Evolutionary conservation across 768 basidiomycete genomes (phyloP).

Genomic region (Amanita muscaria): DNA sequence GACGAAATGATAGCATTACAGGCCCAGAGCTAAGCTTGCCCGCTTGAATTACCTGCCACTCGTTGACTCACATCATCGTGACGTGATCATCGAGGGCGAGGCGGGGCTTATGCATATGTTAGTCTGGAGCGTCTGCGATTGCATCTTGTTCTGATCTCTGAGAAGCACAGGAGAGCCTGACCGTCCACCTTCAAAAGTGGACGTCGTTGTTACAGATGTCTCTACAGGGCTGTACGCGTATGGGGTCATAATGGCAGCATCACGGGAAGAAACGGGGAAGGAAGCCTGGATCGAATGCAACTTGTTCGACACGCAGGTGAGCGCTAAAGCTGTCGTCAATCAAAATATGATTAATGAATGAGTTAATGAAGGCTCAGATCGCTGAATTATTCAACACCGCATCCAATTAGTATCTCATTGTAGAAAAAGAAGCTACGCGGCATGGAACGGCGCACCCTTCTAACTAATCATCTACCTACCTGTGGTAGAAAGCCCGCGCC

Average conservation of each 20-base stretch:
- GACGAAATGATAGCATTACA: too few species aligned
- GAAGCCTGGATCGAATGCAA: conserved; percentile 92
- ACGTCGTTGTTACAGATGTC: conserved; percentile 88
- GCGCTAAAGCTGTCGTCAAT: too few species aligned
- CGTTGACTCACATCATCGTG: too few species aligned
- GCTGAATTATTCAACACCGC: conserved; percentile 90
- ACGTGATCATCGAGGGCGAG: too few species aligned
- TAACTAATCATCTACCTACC: too few species aligned
- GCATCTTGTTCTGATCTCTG: too few species aligned
- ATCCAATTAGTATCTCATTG: conserved; percentile 87
- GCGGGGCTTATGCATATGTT: too few species aligned
- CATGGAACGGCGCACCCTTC: conserved; percentile 94
- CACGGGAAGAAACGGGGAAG: conserved; percentile 73
- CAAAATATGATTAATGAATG: background rate
- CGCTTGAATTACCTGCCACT: too few species aligned
- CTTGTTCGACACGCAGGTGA: conserved; percentile 85
- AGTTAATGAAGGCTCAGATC: conserved; percentile 37
- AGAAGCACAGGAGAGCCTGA: conserved; percentile 88
- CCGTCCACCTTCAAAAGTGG: conserved; percentile 87
- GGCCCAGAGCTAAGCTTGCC: too few species aligned
- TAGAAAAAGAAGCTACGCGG: conserved; percentile 71
- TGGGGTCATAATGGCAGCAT: conserved; percentile 88
- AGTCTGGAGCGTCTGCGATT: too few species aligned
- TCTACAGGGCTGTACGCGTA: conserved; percentile 86
- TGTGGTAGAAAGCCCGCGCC: too few species aligned